Conservation (phyloP, 768 basidiomycete species). For the Phylloporus sp. region DNA sequence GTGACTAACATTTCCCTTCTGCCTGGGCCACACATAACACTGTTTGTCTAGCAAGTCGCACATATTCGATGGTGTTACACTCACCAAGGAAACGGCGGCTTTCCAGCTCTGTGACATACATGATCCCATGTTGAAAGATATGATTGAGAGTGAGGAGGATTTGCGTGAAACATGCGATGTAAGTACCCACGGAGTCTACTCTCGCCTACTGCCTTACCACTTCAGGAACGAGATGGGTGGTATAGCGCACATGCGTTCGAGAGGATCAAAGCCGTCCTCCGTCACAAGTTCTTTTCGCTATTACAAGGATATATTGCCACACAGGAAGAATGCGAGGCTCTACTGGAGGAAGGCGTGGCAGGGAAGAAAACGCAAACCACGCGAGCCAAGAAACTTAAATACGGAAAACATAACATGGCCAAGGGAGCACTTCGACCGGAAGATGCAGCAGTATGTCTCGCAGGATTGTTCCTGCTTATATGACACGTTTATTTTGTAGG, state of each 20-base stretch:
- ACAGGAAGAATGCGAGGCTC: slow-evolving; percentile 65
- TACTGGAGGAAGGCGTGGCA: slow-evolving; percentile 41
- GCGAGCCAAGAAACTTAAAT: slow-evolving; percentile 49
- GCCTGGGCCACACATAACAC: not conserved
- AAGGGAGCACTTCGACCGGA: slow-evolving; percentile 79
- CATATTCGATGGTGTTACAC: slow-evolving; percentile 79
- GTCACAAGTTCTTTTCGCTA: slow-evolving; percentile 80
- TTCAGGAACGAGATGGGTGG: slow-evolving; percentile 85
- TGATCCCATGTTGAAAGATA: slow-evolving; percentile 75
- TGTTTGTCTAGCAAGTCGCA: slow-evolving; percentile 53
- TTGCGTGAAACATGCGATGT: slow-evolving; percentile 73
- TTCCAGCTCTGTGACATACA: slow-evolving; percentile 92
- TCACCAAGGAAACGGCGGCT: slow-evolving; percentile 82
- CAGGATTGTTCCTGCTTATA: not conserved
- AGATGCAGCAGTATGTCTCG: slow-evolving; percentile 66
- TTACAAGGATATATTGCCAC: slow-evolving; percentile 67
- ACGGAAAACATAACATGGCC: slow-evolving; percentile 84
- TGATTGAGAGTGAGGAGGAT: slow-evolving; percentile 72
- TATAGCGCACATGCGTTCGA: slow-evolving; percentile 72
- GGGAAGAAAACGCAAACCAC: slow-evolving; percentile 33
- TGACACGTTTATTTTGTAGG: slow-evolving; percentile 45
- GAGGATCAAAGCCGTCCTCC: slow-evolving; percentile 76
- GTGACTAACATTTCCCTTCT: slow-evolving; percentile 14
- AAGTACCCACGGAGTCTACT: slow-evolving; percentile 27
- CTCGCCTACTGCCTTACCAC: not conserved